phyloP scores from a whole-genome alignment of 441 rosid genomes.

The Populus hybrid region DNA sequence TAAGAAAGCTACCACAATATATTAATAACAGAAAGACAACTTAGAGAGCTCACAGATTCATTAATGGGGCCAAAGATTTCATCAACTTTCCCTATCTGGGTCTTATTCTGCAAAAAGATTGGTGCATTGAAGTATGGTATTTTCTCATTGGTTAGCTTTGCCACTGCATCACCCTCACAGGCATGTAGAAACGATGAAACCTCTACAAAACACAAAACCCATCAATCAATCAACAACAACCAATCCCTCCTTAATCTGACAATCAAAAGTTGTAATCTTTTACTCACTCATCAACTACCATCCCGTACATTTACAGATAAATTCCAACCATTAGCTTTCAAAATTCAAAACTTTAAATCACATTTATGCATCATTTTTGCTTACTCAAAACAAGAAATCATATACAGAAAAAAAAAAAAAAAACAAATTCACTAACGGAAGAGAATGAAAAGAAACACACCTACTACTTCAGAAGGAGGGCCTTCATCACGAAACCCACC shows the following conservation, averaged over 20 bases:
- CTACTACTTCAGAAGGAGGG: slow-evolving; percentile 89
- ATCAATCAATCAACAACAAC: not conserved
- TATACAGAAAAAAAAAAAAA: not conserved
- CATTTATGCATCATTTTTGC: not conserved
- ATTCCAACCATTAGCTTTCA: not conserved
- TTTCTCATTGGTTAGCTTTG: slow-evolving; percentile 77
- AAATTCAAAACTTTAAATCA: not conserved
- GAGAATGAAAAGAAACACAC: slow-evolving; percentile 31
- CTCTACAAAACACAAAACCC: slow-evolving; percentile 42
- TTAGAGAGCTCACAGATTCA: slow-evolving; percentile 59
- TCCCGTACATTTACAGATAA: not conserved
- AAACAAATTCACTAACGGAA: slow-evolving; percentile 2
- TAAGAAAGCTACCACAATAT: not conserved
- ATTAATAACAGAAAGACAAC: not conserved
- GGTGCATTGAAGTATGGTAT: slow-evolving; percentile 87
- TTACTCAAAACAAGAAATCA: not conserved
- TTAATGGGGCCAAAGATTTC: slow-evolving; percentile 96
- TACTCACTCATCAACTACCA: not conserved
- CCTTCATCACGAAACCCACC: slow-evolving; percentile 78
- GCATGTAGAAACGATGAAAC: slow-evolving; percentile 75
- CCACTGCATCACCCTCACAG: slow-evolving; percentile 94
- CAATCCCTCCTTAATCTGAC: not conserved
- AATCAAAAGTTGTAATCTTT: not conserved
- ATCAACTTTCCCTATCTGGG: slow-evolving; percentile 93
- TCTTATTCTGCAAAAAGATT: slow-evolving; percentile 77